Base-by-base conservation (phyloP, 768 basidiomycete species). In the Phlebiopsis gigantea region DNA sequence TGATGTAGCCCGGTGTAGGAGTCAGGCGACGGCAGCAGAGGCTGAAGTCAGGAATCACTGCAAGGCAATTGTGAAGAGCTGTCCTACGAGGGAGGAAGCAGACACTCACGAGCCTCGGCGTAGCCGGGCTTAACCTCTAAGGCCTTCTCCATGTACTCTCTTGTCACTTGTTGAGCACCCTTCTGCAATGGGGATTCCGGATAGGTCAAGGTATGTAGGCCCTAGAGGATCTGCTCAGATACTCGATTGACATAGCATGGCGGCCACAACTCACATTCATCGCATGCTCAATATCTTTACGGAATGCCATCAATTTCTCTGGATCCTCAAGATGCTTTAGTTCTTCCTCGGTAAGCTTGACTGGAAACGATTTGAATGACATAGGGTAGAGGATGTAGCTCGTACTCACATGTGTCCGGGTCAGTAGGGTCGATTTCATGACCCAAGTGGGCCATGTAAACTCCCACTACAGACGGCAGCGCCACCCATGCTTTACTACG, bases 1-100 rank as follows among this genome's bases (percentile, higher is more conserved):
- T 82, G 29, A 87, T 74, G 63, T 84, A 88, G 4, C 85, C 84
- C 8, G 81, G 81, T 0, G 83, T 85, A 1, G 84, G 83, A 0
- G 85, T 88, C 49, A 85, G 66, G 17, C 85, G 75, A 22, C 84
- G 74, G 68, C 83, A 85, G 6, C 71, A 75, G 17, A 84, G 76
- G 5, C 77, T 69, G 61, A 83, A 87, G 47, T 79, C 71, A 15
- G 85, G 83, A 22, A 84, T 72, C 10, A 85, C 81, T 83, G 25
- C 9, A 4, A 24, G 21, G 31, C 34, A 4, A 17, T 3, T 39
- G 12, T 12, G 34, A 39, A 39, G 31, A 17, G n/a, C 21, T 42
- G 4, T 28, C 24, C 4, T 28, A 25, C 9, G n/a, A 7, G 22
- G 28, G 3, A 6, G 2, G 10, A 21, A 34, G 24, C 4, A 14